These are phyloP conservation scores for Mortierella sp. DNA, from an alignment of 371 early-diverging fungal species.

Conservation along the genomic window DNA sequence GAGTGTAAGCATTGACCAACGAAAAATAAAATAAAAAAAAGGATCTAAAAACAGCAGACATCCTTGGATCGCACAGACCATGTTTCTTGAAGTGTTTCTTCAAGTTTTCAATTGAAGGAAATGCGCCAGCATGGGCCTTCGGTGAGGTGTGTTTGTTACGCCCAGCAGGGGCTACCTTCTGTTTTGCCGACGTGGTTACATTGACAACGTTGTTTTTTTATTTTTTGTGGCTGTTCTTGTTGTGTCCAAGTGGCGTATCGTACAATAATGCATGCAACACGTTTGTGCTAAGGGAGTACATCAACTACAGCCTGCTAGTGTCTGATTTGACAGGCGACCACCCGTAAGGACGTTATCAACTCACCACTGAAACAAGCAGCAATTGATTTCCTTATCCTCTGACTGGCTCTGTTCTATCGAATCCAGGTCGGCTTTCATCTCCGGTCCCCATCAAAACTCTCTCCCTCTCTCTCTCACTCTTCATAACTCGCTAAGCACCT, in stretches of 20 bases:
- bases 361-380: not conserved
- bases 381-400: not conserved
- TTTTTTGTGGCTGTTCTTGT: not conserved
- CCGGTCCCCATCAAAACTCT: not conserved
- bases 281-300: not conserved
- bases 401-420: not conserved
- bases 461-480: too few species aligned
- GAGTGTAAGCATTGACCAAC: not conserved
- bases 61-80: conserved; percentile 3
- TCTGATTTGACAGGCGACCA: not conserved
- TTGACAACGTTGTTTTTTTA: not conserved
- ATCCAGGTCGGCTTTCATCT: conserved; percentile 1
- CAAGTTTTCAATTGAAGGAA: not conserved
- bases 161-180: not conserved
- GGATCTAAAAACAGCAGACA: not conserved
- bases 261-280: not conserved
- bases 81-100: not conserved
- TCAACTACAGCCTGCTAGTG: not conserved
- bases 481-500: not conserved
- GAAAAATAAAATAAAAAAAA: not conserved
- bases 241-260: not conserved
- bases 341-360: not conserved
- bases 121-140: not conserved
- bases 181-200: not conserved
- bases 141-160: not conserved